Conservation (phyloP, 495 filamentous ascomycete species). For the Aspergillus ostianus region DNA sequence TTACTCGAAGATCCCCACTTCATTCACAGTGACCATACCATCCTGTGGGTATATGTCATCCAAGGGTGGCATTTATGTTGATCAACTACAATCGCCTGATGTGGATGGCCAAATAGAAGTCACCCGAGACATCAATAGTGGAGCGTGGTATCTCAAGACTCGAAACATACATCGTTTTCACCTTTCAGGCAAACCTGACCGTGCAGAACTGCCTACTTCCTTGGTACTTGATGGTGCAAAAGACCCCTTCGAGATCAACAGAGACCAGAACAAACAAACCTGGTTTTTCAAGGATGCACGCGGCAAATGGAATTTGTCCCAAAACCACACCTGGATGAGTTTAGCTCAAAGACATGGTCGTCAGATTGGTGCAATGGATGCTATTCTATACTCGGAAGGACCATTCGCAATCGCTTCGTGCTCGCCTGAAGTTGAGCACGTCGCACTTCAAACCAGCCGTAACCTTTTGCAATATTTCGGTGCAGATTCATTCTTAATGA, state of each 20-base stretch:
- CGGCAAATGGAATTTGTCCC: conserved; percentile 21
- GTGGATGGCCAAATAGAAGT: conserved; percentile 40
- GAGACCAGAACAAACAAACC: conserved; percentile 7
- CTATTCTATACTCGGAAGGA: conserved; percentile 47
- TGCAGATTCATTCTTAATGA: conserved; percentile 50
- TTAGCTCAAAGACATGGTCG: conserved; percentile 33
- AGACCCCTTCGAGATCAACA: conserved; percentile 9
- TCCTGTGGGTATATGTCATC: conserved; percentile 50
- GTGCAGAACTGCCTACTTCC: conserved; percentile 13
- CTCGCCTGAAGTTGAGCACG: conserved; percentile 21
- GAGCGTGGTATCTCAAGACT: conserved; percentile 33
- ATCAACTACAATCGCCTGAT: conserved; percentile 46
- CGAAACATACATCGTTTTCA: conserved; percentile 41
- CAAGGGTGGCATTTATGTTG: conserved; percentile 48
- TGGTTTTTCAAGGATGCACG: conserved; percentile 15
- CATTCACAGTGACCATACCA: conserved; percentile 47
- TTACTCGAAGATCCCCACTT: conserved; percentile 20
- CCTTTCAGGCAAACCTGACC: conserved; percentile 17
- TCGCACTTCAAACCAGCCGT: conserved; percentile 55
- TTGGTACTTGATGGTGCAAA: conserved; percentile 25
- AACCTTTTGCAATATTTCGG: conserved; percentile 60
- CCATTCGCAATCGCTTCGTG: conserved; percentile 43
- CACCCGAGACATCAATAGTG: conserved; percentile 11
- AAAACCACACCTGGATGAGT: conserved; percentile 23
- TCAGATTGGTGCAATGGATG: conserved; percentile 51